Conservation (phyloP, 805 yeast genomes). For the Metschnikowia bowlesiae region DNA sequence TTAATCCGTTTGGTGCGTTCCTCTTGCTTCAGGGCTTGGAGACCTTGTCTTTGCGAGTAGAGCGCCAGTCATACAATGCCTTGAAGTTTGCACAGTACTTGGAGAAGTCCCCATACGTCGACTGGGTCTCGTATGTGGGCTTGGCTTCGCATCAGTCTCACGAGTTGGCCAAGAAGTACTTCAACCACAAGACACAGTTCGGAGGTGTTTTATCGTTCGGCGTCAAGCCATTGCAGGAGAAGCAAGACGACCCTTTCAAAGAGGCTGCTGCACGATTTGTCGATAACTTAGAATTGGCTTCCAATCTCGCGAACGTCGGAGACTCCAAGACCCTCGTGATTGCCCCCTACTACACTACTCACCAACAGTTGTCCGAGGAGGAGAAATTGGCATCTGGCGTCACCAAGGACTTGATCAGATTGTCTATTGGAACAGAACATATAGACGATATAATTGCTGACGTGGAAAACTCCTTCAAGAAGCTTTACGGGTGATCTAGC, state of each 20-base stretch:
- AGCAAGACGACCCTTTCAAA: conserved; percentile 55
- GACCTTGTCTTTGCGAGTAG: conserved; percentile 88
- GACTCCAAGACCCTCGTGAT: conserved; percentile 93
- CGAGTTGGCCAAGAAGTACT: conserved; percentile 77
- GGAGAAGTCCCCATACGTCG: conserved; percentile 67
- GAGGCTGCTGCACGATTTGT: conserved; percentile 82
- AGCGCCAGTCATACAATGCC: conserved; percentile 85
- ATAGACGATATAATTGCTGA: conserved; percentile 21
- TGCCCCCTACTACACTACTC: conserved; percentile 95
- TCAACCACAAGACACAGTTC: conserved; percentile 48
- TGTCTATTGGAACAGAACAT: conserved; percentile 20
- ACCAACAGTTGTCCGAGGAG: conserved; percentile 79
- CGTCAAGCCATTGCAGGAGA: conserved; percentile 55
- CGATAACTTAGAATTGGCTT: conserved; percentile 77
- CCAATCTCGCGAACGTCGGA: conserved; percentile 95
- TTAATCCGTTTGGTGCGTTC: conserved; percentile 87
- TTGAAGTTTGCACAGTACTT: conserved; percentile 73
- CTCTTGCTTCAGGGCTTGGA: conserved; percentile 87
- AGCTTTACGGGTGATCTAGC: conserved; percentile 37
- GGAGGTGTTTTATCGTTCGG: conserved; percentile 92
- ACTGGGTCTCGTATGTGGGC: conserved; percentile 93
- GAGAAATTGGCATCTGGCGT: conserved; percentile 86
- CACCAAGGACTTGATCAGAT: conserved; percentile 80
- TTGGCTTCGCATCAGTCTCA: conserved; percentile 74
- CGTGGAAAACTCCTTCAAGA: conserved; percentile 69